Base-by-base conservation (phyloP, 1,284 basidiomycete species). In the Ustilago trichophora region DNA sequence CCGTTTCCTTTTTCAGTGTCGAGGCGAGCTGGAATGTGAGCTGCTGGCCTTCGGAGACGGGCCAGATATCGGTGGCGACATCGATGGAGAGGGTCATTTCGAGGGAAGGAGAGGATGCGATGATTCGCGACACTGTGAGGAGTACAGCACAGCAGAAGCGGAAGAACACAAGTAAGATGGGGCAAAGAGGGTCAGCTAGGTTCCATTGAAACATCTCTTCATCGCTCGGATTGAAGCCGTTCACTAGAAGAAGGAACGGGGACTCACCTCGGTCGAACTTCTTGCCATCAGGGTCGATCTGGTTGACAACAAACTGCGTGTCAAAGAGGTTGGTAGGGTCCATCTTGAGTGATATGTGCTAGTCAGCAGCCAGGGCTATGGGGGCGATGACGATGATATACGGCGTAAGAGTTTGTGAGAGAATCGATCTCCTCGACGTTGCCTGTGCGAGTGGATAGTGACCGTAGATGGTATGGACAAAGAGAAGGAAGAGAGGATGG, bases 211-310 rank as follows among this genome's bases (percentile, higher is more conserved):
- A n/a, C n/a, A n/a, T n/a, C n/a, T n/a, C n/a, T n/a, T n/a, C n/a
- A n/a, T n/a, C n/a, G n/a, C n/a, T n/a, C n/a, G n/a, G n/a, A n/a
- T n/a, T n/a, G n/a, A n/a, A n/a, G n/a, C n/a, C n/a, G n/a, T n/a
- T n/a, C n/a, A n/a, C n/a, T n/a, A n/a, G n/a, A n/a, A n/a, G n/a
- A n/a, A n/a, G n/a, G n/a, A n/a, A n/a, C n/a, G n/a, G n/a, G n/a
- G n/a, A 5, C 62, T 10, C 33, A 94, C 94, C 94, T 89, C 94
- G 85, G 83, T 97, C 94, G 75, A 96, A 97, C 83, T 95, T 97
- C 85, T 91, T 96, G 51, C 96, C 95, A 80, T 95, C 82, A 13
- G 79, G 79, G 45, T 81, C 79, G 55, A 81, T 79, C 52, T 75
- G 63, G 36, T 56, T 71, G 47, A 81, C 69, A 49, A 72, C 65